Base-by-base conservation (phyloP, 2,329 filamentous ascomycete genomes). In the Daldinia sp. region DNA sequence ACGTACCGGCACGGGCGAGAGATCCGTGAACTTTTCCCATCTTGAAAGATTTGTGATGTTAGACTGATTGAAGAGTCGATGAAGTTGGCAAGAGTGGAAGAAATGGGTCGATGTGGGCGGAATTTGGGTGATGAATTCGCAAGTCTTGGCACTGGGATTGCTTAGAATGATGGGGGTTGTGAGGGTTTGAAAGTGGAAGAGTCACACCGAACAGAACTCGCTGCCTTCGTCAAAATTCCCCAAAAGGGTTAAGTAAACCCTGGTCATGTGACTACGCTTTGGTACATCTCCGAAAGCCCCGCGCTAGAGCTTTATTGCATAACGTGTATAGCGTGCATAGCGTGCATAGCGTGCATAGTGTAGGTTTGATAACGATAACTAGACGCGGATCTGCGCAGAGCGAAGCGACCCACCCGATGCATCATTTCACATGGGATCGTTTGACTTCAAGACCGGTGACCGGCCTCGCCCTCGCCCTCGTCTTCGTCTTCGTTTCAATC, bases 1-100 rank as follows among this genome's bases (percentile, higher is more conserved):
- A 59, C 49, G 63, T 82, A 81, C 81, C 81, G 73, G 92, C 92
- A 93, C 92, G 92, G 82, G 92, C 92, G 83, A 95, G 90, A 80
- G 92, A 95, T 82, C 68, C 72, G 72, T 73, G 70, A 72, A 75
- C 76, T 70, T 77, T 77, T 73, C 76, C 76, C 76, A 77, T 76
- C 48, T 69, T 74, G 68, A 47, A 35, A 21, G 58, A 68, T 70
- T 71, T 63, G 66, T 66, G 64, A 58, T 68, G 70, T 68, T 27
- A 60, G 62, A 59, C 55, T 66, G 55, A 64, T 64, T 61, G 61
- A 58, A 30, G 52, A 68, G 53, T 63, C 35, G 61, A 57, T 58
- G 60, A 58, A 54, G 51, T 58, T 61, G 52, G 39, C 30, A 41
- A 53, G 32, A 37, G 29, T 25, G 17, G 35, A 49, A 61, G 64